Base-by-base conservation (phyloP, 2,329 filamentous ascomycete genomes). In the Scytalidium sp. region DNA sequence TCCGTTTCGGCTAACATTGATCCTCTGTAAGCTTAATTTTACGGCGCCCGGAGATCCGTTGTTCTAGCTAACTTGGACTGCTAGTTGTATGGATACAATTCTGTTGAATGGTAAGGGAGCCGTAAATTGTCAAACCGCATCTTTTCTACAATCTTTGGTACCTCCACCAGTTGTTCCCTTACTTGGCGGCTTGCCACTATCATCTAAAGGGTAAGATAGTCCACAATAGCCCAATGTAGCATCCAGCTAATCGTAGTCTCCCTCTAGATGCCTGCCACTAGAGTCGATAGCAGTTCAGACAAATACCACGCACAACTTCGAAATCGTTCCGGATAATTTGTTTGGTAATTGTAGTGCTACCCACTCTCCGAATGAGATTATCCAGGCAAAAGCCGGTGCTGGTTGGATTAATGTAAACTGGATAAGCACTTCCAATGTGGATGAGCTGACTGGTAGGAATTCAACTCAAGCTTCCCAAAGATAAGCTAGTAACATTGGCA, bases 371-470 rank as follows among this genome's bases (percentile, higher is more conserved):
- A 58, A 51, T 7, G 62, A 67, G 29, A 41, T 61, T 1, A 57
- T 72, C 13, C 50, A 57, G 8, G 70, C 70, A 6, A 61, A 70
- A 41, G 45, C 67, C 5, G 40, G 46, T 3, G 46, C 60, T 9
- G 61, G 61, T 17, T 74, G 67, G 53, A 61, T 62, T 7, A 71
- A 70, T 41, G 59, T 67, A 40, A 68, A 71, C 25, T 59, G 72
- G 29, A 70, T 70, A 48, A 67, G 62, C 46, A 63, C 68, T 21
- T 60, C 67, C 2, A 62, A 62, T 23, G 49, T 67, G 4, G 43
- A 53, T 17, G 50, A 54, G 19, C 17, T 47, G 19, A 47, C 45
- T 21, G 19, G 43, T 45, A 54, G 63, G 8, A 42, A 61, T 10
- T 58, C 69, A 3, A 15, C 9, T 15, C 50, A 1, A 27, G 54